Conservation (phyloP, 306 rosid genomes). For the Pyrus pyrifolia region DNA sequence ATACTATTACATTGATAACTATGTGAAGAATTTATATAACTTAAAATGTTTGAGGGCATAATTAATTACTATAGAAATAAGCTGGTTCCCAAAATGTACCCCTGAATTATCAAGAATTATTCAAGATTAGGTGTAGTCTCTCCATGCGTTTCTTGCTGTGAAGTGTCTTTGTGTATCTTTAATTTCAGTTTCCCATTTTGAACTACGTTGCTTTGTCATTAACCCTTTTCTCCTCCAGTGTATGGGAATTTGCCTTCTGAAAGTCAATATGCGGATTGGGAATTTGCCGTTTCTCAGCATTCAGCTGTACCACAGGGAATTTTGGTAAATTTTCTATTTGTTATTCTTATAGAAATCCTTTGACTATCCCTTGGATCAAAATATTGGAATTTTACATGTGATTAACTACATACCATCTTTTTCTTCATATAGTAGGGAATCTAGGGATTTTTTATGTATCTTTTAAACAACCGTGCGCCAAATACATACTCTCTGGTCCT, state of each 20-base stretch:
- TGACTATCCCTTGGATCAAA: not conserved
- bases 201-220: not conserved
- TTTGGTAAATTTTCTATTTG: constrained; percentile 41
- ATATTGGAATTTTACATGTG: not conserved
- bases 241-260: constrained; percentile 86
- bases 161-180: not conserved
- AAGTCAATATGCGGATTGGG: constrained; percentile 70
- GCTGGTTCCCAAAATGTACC: not conserved
- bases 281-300: constrained; percentile 78
- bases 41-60: not conserved
- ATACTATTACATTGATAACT: not conserved
- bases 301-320: constrained; percentile 88
- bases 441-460: not conserved
- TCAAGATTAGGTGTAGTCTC: not conserved
- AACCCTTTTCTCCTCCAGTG: constrained; percentile 33
- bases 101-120: not conserved
- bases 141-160: not conserved
- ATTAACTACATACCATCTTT: not conserved
- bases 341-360: not conserved
- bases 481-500: not conserved
- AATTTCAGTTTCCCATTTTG: not conserved
- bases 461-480: not conserved
- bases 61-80: not conserved
- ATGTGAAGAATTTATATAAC: not conserved
- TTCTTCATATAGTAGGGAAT: not conserved